Evolutionary conservation across 768 basidiomycete species (phyloP).

Genomic region (Lepiota brunneoincarnata): DNA sequence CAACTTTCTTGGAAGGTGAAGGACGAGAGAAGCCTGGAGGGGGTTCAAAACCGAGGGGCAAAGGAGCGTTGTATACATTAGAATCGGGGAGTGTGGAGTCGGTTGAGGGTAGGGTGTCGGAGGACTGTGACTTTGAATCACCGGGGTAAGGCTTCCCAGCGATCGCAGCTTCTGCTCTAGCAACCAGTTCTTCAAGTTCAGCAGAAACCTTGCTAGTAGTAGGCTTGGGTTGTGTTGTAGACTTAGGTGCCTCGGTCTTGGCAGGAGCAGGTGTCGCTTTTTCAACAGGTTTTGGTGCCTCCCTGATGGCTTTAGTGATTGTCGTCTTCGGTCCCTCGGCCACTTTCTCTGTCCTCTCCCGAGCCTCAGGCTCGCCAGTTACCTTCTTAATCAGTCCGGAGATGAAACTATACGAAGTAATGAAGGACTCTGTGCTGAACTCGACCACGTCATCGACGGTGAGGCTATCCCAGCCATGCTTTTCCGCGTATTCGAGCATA

Average conservation of each 20-base stretch:
- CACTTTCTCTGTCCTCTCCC: conserved; percentile 33
- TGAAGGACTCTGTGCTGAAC: conserved; percentile 46
- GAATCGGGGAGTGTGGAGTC: conserved; percentile 28
- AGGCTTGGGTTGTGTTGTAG: too few species aligned
- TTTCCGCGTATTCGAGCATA: conserved; percentile 81
- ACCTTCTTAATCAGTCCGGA: conserved; percentile 47
- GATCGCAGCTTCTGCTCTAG: conserved; percentile 72
- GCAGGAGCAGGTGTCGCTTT: conserved; percentile 41
- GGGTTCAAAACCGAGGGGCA: conserved; percentile 94
- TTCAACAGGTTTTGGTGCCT: conserved; percentile 39
- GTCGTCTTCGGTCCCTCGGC: conserved; percentile 38
- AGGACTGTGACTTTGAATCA: background rate
- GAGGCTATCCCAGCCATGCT: conserved; percentile 73
- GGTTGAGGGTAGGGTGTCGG: conserved; percentile 21
- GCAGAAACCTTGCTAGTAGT: conserved; percentile 44
- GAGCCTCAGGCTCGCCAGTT: conserved; percentile 26
- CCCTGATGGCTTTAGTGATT: conserved; percentile 35
- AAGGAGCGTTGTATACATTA: conserved; percentile 60
- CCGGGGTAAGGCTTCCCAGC: conserved; percentile 34
- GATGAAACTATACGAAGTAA: conserved; percentile 48
- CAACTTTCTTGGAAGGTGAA: conserved; percentile 39
- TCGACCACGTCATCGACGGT: conserved; percentile 60
- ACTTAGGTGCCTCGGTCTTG: conserved; percentile 41
- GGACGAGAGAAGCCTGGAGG: conserved; percentile 85
- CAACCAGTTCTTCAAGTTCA: conserved; percentile 65